Evolutionary conservation across 345 rosid genomes (phyloP).

Genomic region (Aethionema arabicum): DNA sequence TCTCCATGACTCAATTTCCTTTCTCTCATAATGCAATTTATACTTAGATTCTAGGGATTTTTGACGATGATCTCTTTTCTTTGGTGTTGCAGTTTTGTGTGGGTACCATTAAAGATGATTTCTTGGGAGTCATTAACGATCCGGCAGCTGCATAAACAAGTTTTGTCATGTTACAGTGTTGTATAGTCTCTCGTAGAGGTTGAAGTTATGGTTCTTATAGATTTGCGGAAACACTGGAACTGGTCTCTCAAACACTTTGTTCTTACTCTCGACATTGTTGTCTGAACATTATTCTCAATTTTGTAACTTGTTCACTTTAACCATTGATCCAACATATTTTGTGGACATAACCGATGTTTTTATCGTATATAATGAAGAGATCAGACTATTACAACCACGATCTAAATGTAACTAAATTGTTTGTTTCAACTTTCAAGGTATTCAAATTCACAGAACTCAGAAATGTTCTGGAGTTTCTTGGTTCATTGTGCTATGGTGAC

Average conservation of each 20-base stretch:
- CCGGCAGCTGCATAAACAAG: slow-evolving; percentile 56
- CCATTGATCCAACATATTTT: neutral
- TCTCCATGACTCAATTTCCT: slow-evolving; percentile 11
- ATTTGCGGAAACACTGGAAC: no score
- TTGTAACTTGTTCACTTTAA: neutral
- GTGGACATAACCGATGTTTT: no score
- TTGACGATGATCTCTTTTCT: neutral
- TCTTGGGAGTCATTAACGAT: slow-evolving; percentile 92
- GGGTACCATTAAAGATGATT: slow-evolving; percentile 91
- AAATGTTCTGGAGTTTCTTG: neutral
- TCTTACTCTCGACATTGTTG: no score
- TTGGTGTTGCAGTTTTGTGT: slow-evolving; percentile 75
- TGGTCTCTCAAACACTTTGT: no score
- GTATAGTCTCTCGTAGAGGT: no score
- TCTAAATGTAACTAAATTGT: no score
- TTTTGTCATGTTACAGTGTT: no score
- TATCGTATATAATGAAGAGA: no score
- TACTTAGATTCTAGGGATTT: neutral
- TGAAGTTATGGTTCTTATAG: no score
- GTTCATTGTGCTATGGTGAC: slow-evolving; percentile 41
- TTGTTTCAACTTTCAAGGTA: no score
- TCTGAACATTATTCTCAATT: no score
- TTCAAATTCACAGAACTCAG: neutral
- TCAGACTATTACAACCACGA: no score
- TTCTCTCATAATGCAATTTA: slow-evolving; percentile 4